Conservation (phyloP, 768 basidiomycete species). For the Trametes cingulata region DNA sequence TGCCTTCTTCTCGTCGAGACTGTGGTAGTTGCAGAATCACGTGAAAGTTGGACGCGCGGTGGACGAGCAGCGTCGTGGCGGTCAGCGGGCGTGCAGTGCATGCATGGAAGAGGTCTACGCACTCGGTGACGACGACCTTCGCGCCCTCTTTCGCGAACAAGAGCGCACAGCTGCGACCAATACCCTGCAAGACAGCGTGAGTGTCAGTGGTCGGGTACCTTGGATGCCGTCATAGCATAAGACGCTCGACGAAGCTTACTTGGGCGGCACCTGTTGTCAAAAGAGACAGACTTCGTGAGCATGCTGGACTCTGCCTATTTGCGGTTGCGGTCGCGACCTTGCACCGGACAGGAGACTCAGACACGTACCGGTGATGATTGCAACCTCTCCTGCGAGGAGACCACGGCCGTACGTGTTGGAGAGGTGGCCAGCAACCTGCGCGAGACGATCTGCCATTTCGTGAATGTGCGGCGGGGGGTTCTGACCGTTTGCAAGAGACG, state of each 20-base stretch:
- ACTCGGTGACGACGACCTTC: slow-evolving; percentile 86
- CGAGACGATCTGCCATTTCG: slow-evolving; percentile 42
- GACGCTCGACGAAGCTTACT: slow-evolving; percentile 39
- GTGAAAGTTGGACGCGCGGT: background rate
- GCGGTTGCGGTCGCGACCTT: background rate
- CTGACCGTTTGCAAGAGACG: background rate
- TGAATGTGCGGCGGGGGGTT: background rate
- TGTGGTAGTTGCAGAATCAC: slow-evolving; percentile 30
- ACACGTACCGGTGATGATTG: slow-evolving; percentile 77
- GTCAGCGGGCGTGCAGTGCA: background rate
- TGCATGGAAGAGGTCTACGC: slow-evolving; percentile 18
- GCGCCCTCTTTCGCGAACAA: slow-evolving; percentile 85
- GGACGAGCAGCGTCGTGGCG: background rate
- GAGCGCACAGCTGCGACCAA: slow-evolving; percentile 72
- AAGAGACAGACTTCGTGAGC: slow-evolving; percentile 8
- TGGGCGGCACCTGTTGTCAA: slow-evolving; percentile 64
- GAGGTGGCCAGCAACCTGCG: slow-evolving; percentile 72
- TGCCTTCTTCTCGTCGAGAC: slow-evolving; percentile 73
- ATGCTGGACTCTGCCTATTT: slow-evolving; percentile 1
- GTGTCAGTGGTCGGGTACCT: background rate
- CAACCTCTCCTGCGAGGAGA: slow-evolving; percentile 73
- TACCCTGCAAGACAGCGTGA: slow-evolving; percentile 52
- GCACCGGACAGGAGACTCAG: background rate
- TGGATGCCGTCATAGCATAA: slow-evolving; percentile 15
- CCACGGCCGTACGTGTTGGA: slow-evolving; percentile 53